Base-by-base conservation (phyloP, 1,139 yeast species). In the Wickerhamomyces sp. region DNA sequence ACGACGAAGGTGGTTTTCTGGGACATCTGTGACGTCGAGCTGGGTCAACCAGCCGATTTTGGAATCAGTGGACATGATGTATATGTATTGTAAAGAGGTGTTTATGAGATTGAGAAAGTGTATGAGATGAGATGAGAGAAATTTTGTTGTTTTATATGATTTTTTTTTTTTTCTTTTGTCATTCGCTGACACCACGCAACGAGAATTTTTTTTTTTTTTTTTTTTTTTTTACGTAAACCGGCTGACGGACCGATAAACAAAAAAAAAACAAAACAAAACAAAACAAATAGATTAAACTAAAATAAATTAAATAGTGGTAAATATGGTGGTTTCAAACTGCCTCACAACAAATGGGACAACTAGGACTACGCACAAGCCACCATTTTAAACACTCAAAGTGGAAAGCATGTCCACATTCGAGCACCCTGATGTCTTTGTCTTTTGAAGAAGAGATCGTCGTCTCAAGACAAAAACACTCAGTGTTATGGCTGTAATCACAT, bases 1-100 rank as follows among this genome's bases (percentile, higher is more conserved):
- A 66, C 96, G 87, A 71, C 98, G 91, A 62, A 77, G 73, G 61
- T 79, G 80, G 64, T 79, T 75, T 62, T 84, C 86, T 44, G 96
- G 95, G 55, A 87, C 78, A 52, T 72, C 75, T 47, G 75, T 65
- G 54, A 82, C 76, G 68, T 91, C 82, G 61, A 91, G 77, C 54
- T 78, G 67, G 54, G 89, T 75, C 66, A 91, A 78, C 97, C 98
- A 91, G 36, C 54, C 52, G 40, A 51, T 43, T 33, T 47, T 50
- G 23, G 52, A 48, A 34, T 46, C 45, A 33, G 40, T 32, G 23
- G 41, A 32, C 50, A 46, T 47, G 36, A 26, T 37, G 16, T 18
- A 4, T 7, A 15, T 14, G 16, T 11, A 36, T 16, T 26, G 4
- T n/a, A 11, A 16, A 21, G 11, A 15, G 31, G 22, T 26, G 28